These are phyloP conservation scores for Trichoderma sp. DNA, from an alignment of 2,329 filamentous ascomycete genomes.

Conservation along the genomic window DNA sequence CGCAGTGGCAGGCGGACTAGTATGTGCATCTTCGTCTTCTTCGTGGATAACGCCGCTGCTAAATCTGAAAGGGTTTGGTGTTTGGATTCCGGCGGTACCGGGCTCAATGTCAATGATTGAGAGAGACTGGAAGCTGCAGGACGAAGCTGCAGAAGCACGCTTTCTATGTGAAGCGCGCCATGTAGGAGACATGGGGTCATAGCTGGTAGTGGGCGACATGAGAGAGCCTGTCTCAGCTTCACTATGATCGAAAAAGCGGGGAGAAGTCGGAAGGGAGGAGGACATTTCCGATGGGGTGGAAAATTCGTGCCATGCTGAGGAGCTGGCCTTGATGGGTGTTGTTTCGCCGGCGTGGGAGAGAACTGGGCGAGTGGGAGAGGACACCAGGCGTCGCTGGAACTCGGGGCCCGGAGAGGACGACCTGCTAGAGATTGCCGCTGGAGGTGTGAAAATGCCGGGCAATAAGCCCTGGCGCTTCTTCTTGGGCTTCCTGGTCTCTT, in stretches of 20 bases:
- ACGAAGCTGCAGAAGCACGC: slow-evolving; percentile 55
- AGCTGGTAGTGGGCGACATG: slow-evolving; percentile 76
- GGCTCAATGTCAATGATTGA: slow-evolving; percentile 36
- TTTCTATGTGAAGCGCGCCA: slow-evolving; percentile 55
- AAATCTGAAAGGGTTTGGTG: slow-evolving; percentile 25
- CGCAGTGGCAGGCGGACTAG: slow-evolving; percentile 10
- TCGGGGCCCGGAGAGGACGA: slow-evolving; percentile 42
- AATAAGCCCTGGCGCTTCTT: slow-evolving; percentile 69
- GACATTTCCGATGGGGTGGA: slow-evolving; percentile 61
- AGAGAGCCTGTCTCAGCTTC: slow-evolving; percentile 61
- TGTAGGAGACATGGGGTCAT: slow-evolving; percentile 64
- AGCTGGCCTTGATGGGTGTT: slow-evolving; percentile 46
- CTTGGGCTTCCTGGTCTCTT: slow-evolving; percentile 61
- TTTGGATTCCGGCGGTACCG: slow-evolving; percentile 26
- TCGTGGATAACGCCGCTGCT: slow-evolving; percentile 37
- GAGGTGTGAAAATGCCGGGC: slow-evolving; percentile 60
- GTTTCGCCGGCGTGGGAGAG: slow-evolving; percentile 49
- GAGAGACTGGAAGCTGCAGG: slow-evolving; percentile 46
- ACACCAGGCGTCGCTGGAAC: slow-evolving; percentile 38
- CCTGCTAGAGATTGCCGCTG: slow-evolving; percentile 35
- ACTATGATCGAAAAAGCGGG: slow-evolving; percentile 77
- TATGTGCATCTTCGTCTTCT: slow-evolving; percentile 37
- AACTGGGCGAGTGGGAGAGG: slow-evolving; percentile 40
- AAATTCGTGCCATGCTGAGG: slow-evolving; percentile 49
- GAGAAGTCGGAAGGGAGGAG: slow-evolving; percentile 79